Conservation (phyloP, 192 early-diverging fungal genomes). For the Coemansia sp. region DNA sequence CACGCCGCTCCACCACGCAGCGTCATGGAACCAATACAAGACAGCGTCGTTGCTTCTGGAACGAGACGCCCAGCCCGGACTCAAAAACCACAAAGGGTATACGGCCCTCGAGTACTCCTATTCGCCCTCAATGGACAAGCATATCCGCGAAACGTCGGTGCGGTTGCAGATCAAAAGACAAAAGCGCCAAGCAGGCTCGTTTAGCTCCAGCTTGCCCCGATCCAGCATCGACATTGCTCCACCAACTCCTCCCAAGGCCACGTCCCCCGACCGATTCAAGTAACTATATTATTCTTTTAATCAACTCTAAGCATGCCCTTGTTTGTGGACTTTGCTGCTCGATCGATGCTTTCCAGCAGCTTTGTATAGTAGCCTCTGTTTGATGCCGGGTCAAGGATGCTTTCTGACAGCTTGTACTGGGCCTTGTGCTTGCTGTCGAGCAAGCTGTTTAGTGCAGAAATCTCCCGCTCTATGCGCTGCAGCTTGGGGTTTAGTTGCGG, state of each 20-base stretch:
- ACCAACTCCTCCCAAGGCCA: conserved; percentile 10
- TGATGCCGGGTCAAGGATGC: conserved; percentile 27
- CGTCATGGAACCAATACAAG: conserved; percentile 46
- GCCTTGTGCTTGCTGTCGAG: conserved; percentile 24
- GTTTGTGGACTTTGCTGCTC: conserved; percentile 20
- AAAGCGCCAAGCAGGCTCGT: conserved; percentile 20
- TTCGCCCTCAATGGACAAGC: conserved; percentile 42
- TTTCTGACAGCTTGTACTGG: conserved; percentile 23
- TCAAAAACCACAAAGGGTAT: conserved; percentile 52
- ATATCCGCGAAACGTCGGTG: conserved; percentile 21
- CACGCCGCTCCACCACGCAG: conserved; percentile 45
- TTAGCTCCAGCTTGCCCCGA: conserved; percentile 14
- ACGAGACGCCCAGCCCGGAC: conserved; percentile 26
- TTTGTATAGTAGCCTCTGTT: conserved; percentile 39
- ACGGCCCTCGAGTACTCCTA: conserved; percentile 48
- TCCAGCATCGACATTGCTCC: conserved; percentile 22
- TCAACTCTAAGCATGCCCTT: conserved; percentile 35
- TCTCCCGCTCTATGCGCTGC: conserved; percentile 16
- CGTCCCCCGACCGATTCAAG: conserved; percentile 15
- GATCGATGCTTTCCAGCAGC: conserved; percentile 38
- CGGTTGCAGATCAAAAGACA: conserved; percentile 37
- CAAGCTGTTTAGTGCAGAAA: conserved; percentile 26
- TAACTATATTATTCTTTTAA: conserved; percentile 12
- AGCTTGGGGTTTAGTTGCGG: conserved; percentile 20
- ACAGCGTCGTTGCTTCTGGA: conserved; percentile 36